Base-by-base conservation (phyloP, 805 yeast species). In the Schwanniomyces vanrijiae region DNA sequence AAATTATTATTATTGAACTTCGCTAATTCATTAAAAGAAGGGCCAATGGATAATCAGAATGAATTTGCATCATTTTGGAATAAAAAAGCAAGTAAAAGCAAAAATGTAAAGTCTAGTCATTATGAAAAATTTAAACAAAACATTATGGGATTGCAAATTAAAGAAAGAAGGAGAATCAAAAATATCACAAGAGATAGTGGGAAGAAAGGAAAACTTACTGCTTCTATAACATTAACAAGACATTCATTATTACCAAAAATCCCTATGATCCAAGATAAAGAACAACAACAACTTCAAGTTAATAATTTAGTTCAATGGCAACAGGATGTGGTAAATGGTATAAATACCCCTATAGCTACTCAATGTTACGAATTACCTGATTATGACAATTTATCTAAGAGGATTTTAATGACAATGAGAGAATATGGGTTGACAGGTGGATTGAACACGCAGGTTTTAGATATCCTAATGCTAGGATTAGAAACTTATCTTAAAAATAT, bases 341-440 rank as follows among this genome's bases (percentile, higher is more conserved):
- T 89, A 46, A 90, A 88, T 55, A 81, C 94, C 1, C 92, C 94
- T 4, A 73, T 91, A 29, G 79, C 92, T 2, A 73, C 88, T 0
- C 96, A 92, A 54, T 74, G 81, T 31, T 88, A 76, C 61, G 91
- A 91, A 52, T 64, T 94, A 4, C 97, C 97, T 0, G 98, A 92
- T 54, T 74, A 76, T 35, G 90, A 84, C 40, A 77, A 77, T 33
- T 65, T 94, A 39, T 79, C 81, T 44, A 70, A 83, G 10, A 76
- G 90, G 44, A 83, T 94, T 76, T 67, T 84, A 18, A 94, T 96
- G 59, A 83, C 87, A 8, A 86, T 94, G 53, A 77, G 97, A 56
- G 98, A 94, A 59, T 83, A 90, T 61, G 99, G 99, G 0, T 69
- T 94, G 7, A 76, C 90, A 0, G 96, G 96, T 0, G 81, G 83